phyloP scores from a whole-genome alignment of 2,329 filamentous ascomycete genomes.

The Trichocomaceae sp. region DNA sequence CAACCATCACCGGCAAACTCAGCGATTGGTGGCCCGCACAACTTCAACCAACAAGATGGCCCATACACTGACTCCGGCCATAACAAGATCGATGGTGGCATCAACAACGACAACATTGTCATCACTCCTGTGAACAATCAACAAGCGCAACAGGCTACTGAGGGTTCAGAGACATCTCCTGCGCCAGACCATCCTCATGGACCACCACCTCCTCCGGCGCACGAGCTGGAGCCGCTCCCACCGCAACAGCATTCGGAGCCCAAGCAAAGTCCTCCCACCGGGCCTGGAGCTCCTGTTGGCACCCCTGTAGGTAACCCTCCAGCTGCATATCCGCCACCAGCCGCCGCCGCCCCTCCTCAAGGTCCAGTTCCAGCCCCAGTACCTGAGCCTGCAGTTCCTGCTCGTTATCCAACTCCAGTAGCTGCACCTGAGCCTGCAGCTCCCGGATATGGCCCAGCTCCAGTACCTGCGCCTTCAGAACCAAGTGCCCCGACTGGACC shows the following conservation, averaged over 20 bases:
- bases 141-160: not conserved
- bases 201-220: not conserved
- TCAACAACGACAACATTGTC: conserved; percentile 13
- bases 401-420: not conserved
- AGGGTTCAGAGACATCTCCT: not conserved
- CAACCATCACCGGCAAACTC: not conserved
- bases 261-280: not conserved
- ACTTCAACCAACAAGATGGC: conserved; percentile 4
- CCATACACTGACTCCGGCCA: conserved; percentile 1
- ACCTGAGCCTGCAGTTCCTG: not conserved
- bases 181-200: not conserved
- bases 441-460: not conserved
- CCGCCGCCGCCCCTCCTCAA: not conserved
- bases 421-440: not conserved
- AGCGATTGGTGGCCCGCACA: conserved; percentile 4
- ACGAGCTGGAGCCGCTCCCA: not conserved
- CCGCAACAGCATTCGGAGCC: conserved; percentile 10
- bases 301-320: not conserved
- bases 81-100: conserved; percentile 3
- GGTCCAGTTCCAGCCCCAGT: not conserved
- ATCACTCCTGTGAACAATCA: conserved; percentile 4
- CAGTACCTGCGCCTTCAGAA: not conserved
- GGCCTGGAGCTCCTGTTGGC: not conserved
- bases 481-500: not conserved
- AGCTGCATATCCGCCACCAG: not conserved